These are phyloP conservation scores for Malus sylvestris DNA, from an alignment of 306 rosid species.

Conservation along the genomic window DNA sequence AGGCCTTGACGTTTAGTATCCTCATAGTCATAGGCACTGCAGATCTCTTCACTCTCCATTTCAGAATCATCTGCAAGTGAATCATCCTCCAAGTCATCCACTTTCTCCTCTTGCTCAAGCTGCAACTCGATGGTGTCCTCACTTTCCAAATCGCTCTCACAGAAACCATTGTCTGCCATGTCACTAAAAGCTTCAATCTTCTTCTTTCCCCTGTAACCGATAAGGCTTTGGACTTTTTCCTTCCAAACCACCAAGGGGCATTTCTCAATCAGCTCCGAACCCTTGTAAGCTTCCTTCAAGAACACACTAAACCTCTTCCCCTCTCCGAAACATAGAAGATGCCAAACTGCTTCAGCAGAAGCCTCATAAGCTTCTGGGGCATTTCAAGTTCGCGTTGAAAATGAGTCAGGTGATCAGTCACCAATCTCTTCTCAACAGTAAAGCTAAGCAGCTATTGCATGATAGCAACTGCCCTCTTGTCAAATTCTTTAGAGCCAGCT, in stretches of 20 bases:
- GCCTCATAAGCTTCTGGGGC: constrained; percentile 94
- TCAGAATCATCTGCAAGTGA: constrained; percentile 28
- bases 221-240: constrained; percentile 52
- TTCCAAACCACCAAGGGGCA: constrained; percentile 69
- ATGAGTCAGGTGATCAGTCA: constrained; percentile 87
- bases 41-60: constrained; percentile 15
- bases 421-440: constrained; percentile 74
- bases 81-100: constrained; percentile 27
- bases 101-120: constrained; percentile 29
- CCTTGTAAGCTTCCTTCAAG: constrained; percentile 69
- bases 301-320: constrained; percentile 81
- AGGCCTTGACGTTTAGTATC: neutral
- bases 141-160: constrained; percentile 31
- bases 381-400: constrained; percentile 72
- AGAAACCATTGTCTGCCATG: constrained; percentile 36
- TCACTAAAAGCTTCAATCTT: constrained; percentile 47
- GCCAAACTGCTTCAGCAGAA: constrained; percentile 75
- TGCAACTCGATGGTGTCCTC: constrained; percentile 26
- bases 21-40: constrained; percentile 15
- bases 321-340: constrained; percentile 90
- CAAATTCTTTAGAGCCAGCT: constrained; percentile 71
- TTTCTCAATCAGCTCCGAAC: constrained; percentile 65
- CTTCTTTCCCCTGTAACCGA: constrained; percentile 61
- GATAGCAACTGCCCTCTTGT: constrained; percentile 81
- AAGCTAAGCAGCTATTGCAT: constrained; percentile 87